phyloP scores from a whole-genome alignment of 805 yeast species.

The Candida koratica region DNA sequence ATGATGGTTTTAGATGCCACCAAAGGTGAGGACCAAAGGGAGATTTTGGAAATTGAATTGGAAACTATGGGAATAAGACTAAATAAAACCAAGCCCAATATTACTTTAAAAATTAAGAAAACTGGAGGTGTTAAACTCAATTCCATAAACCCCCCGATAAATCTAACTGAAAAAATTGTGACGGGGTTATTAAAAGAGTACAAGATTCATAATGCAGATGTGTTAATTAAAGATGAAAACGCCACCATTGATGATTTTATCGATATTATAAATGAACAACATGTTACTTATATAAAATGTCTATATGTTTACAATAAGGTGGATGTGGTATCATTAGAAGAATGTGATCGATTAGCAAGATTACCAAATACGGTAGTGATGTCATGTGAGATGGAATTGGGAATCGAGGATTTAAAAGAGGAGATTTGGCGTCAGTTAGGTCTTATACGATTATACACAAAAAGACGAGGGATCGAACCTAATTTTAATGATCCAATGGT shows the following conservation, averaged over 20 bases:
- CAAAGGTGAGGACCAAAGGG: conserved; percentile 84
- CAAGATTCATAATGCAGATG: conserved; percentile 90
- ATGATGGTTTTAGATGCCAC: conserved; percentile 96
- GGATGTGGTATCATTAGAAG: conserved; percentile 93
- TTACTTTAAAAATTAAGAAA: conserved; percentile 70
- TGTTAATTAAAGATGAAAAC: conserved; percentile 81
- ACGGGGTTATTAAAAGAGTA: conserved; percentile 77
- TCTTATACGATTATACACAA: conserved; percentile 78
- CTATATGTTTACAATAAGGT: conserved; percentile 91
- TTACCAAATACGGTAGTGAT: conserved; percentile 91
- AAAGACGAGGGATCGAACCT: conserved; percentile 78
- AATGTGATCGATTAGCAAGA: conserved; percentile 86
- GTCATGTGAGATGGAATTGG: conserved; percentile 86
- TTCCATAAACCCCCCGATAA: conserved; percentile 74
- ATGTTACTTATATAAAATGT: conserved; percentile 85
- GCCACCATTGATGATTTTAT: conserved; percentile 89
- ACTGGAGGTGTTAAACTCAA: conserved; percentile 91
- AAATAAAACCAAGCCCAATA: conserved; percentile 77
- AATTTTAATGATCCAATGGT: conserved; percentile 88
- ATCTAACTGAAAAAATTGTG: conserved; percentile 77
- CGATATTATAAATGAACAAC: conserved; percentile 83
- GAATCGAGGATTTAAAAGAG: conserved; percentile 82
- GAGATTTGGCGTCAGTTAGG: conserved; percentile 90
- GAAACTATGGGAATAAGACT: conserved; percentile 92
- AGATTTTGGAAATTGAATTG: conserved; percentile 79